Base-by-base conservation (phyloP, 164 flowering plant species). In the Nymphaea colorata region DNA sequence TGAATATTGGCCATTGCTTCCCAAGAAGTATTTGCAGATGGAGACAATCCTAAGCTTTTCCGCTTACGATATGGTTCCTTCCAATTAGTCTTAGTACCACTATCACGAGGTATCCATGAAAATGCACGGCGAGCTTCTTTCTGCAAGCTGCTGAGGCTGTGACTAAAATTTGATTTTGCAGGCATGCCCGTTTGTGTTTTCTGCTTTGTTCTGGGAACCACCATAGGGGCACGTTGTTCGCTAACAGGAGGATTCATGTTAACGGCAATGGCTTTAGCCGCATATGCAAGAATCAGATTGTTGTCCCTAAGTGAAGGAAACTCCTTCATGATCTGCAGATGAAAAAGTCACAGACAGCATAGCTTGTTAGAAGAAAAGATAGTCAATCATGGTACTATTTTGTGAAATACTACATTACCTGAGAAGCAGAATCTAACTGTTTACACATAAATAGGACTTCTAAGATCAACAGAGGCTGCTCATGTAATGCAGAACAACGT, bases 371-470 rank as follows among this genome's bases (percentile, higher is more conserved):
- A 3, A 25, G 25, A 64, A 25, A 25, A 25, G 36, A 25, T 25
- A 25, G 36, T 25, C 36, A 25, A 25, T 25, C 36, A 25, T 25
- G 36, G 36, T 25, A 0, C 36, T 25, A 25, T 25, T 1, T 45
- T 45, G 53, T 45, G 53, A 45, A 45, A 61, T 18, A 25, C 14
- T 53, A 41, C 12, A 57, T 47, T 90, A 95, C 99, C 97, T 82
- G 77, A 47, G 97, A 83, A 74, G 98, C 99, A 80, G 96, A 92
- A 68, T 90, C 88, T 62, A 95, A 83, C 76, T 95, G 99, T 72
- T 95, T 95, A 79, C 97, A 81, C 99, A 95, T 95, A 75, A 95
- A 81, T 68, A 95, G 82, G 75, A 92, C 99, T 76, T 95, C 99
- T 70, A 95, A 65, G 64, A 95, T 91, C 79, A 91, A 78, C 73